Conservation (phyloP, 371 early-diverging fungal species). For the Apophysomyces trapeziformis region DNA sequence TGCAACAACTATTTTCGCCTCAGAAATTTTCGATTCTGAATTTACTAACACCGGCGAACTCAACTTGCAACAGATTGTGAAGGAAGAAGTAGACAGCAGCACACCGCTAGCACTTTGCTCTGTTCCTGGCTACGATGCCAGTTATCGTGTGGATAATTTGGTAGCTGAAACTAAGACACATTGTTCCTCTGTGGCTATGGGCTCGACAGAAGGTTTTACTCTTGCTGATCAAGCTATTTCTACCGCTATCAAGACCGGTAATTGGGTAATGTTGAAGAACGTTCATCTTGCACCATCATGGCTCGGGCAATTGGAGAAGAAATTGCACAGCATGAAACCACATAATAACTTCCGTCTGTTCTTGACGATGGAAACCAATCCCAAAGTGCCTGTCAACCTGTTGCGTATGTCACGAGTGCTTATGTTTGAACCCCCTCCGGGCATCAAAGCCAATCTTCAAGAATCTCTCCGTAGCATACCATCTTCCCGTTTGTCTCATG, state of each 20-base stretch:
- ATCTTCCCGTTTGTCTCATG: constrained; percentile 59
- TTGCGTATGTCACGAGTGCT: constrained; percentile 90
- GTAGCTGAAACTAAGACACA: constrained; percentile 70
- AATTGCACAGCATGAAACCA: constrained; percentile 84
- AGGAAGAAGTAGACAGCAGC: constrained; percentile 71
- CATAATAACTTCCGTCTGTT: constrained; percentile 90
- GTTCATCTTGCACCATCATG: constrained; percentile 95
- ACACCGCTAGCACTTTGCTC: constrained; percentile 94
- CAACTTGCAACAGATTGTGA: constrained; percentile 73
- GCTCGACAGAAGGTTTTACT: constrained; percentile 92
- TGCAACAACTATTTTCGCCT: constrained; percentile 77
- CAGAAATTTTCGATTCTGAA: constrained; percentile 72
- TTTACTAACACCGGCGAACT: constrained; percentile 69
- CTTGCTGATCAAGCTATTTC: constrained; percentile 93
- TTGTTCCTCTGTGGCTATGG: constrained; percentile 94
- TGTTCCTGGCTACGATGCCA: constrained; percentile 95
- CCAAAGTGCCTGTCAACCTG: constrained; percentile 93
- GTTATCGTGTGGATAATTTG: constrained; percentile 92
- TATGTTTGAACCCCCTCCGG: constrained; percentile 96
- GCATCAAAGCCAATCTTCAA: constrained; percentile 92
- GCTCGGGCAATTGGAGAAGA: constrained; percentile 96
- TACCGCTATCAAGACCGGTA: constrained; percentile 80
- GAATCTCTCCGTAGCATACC: constrained; percentile 82
- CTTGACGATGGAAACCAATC: constrained; percentile 97
- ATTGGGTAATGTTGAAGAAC: constrained; percentile 98